Evolutionary conservation across 1,139 yeast genomes (phyloP), one percentile per base, ranked within the genome.

Genomic region (Blastobotrys arbuscula): DNA sequence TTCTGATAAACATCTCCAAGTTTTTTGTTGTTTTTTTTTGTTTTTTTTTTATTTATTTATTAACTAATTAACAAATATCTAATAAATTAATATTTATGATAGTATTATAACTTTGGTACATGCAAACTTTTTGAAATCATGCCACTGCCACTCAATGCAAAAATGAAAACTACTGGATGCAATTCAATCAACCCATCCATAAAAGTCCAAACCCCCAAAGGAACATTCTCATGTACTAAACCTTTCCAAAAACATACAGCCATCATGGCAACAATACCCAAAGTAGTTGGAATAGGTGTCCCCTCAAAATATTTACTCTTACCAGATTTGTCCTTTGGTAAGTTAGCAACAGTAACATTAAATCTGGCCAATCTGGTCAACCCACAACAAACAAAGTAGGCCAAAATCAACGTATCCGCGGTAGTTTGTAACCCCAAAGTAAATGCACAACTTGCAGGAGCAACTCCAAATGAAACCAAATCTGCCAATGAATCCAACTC

Each of bases 401-500:
- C 76, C 55, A 92, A 76, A 35, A 86, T 65, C 51, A 87, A 72
- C 9, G 82, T 86, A 64, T 92, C 98, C 16, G 82, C 65, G 0
- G 95, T 84, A 3, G 96, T 73, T 62, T 85, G 86, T 65, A 90
- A 79, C 1, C 98, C 98, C 63, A 90, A 78, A 35, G 92, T 81
- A 66, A 89, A 92, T 2, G 95, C 98, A 66, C 88, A 84, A 16
- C 90, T 77, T 1, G 97, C 96, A 3, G 97, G 97, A 3, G 94
- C 87, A 20, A 89, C 96, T 53, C 96, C 95, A 66, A 90, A 90
- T 15, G 95, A 84, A 30, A 92, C 79, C 62, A 92, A 78, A 68
- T 92, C 98, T 21, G 98, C 98, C 61, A 92, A 76, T 1, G 97
- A 88, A 65, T 92, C 98, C 59, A 92, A 79, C 69, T 92, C 98